A percentile compares a stretch with the other conserved stretches of the same genome.
These are phyloP conservation scores for Monosporascus sp. DNA, from an alignment of 2,329 filamentous ascomycete species.

Conservation along the genomic window DNA sequence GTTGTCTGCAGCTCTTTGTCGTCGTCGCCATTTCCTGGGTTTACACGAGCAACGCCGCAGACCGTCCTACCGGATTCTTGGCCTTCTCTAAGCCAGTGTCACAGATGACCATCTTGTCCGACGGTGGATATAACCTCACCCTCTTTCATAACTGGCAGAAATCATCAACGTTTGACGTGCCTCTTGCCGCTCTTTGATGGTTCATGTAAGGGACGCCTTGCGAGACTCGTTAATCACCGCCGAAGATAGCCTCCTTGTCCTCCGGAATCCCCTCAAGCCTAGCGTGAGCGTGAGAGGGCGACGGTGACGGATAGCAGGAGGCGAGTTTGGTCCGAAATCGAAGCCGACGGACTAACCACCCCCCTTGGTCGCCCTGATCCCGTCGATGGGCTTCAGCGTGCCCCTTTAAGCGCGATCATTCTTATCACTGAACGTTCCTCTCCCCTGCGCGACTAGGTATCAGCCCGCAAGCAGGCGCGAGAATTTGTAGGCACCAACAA, in stretches of 20 bases:
- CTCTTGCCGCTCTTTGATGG: constrained; percentile 10
- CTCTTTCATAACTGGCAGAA: constrained; percentile 17
- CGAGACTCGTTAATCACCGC: constrained; percentile 7
- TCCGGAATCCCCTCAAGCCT: constrained; percentile 2
- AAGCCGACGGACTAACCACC: background rate
- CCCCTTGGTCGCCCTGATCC: background rate
- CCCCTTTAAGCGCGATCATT: constrained; percentile 6
- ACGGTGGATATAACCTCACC: constrained; percentile 34
- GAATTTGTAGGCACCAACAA: constrained; percentile 17
- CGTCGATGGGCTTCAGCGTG: background rate
- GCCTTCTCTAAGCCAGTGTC: constrained; percentile 43
- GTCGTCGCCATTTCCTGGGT: constrained; percentile 35
- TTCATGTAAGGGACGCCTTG: constrained; percentile 17
- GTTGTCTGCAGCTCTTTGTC: constrained; percentile 42
- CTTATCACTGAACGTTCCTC: constrained; percentile 11
- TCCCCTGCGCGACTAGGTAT: constrained; percentile 11
- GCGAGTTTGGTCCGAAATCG: background rate
- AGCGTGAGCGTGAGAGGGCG: constrained; percentile 1
- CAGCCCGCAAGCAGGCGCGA: constrained; percentile 19
- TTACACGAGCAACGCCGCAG: constrained; percentile 42
- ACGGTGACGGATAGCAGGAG: constrained; percentile 3
- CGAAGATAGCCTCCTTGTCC: constrained; percentile 5
- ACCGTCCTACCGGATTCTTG: constrained; percentile 41
- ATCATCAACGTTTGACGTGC: constrained; percentile 11
- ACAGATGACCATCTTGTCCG: constrained; percentile 48